Evolutionary conservation across 129 eudicot genomes (phyloP).

Genomic region (Silybum marianum): DNA sequence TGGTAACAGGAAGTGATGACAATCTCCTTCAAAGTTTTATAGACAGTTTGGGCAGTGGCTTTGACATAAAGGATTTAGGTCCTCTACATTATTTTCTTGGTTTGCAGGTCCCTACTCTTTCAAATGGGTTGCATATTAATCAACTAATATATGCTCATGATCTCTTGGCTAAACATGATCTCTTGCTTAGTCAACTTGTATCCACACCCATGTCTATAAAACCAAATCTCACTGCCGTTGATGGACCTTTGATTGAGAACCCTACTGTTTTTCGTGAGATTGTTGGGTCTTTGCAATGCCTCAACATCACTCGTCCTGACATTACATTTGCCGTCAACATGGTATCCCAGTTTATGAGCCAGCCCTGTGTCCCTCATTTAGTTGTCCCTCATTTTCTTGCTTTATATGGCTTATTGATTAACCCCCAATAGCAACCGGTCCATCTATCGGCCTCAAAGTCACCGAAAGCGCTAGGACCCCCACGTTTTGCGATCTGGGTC

Average conservation of each 20-base stretch:
- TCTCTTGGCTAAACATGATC: too few relatives aligned
- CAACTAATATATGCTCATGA: not conserved
- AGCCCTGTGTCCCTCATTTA: not conserved
- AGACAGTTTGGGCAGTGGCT: too few relatives aligned
- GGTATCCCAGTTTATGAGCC: not conserved
- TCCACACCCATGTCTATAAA: too few relatives aligned
- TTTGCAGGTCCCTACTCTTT: not conserved
- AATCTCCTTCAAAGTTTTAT: too few relatives aligned
- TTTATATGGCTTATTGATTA: too few relatives aligned
- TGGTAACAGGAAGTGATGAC: too few relatives aligned
- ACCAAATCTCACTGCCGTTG: not conserved
- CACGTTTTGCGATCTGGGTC: too few relatives aligned
- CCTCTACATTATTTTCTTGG: not conserved
- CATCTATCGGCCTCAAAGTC: too few relatives aligned
- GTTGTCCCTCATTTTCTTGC: too few relatives aligned
- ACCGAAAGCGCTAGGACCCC: too few relatives aligned
- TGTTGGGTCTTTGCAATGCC: not conserved
- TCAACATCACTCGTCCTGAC: conserved; percentile 6
- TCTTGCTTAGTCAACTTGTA: too few relatives aligned
- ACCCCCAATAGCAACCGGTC: not conserved
- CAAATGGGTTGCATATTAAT: not conserved
- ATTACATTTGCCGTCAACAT: not conserved
- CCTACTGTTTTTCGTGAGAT: not conserved
- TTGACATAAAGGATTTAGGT: too few relatives aligned
- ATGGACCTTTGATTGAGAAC: not conserved